Conservation (phyloP, 768 basidiomycete genomes). For the Lentinula guzmanii region DNA sequence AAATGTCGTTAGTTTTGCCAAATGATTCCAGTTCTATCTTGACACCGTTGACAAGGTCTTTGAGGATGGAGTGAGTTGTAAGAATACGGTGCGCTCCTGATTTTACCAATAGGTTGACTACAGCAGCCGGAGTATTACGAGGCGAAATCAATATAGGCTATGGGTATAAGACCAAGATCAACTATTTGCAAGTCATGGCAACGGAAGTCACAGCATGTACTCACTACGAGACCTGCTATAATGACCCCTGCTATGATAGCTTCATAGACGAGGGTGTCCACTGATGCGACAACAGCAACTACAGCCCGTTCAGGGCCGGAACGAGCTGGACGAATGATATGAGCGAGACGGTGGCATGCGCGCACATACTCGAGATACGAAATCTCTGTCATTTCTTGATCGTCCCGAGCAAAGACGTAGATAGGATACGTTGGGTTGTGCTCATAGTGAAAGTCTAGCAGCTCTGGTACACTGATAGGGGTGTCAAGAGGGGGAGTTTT, state of each 20-base stretch:
- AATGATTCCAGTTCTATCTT: not conserved
- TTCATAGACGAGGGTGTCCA: constrained; percentile 33
- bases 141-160: constrained; percentile 36
- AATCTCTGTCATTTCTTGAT: constrained; percentile 20
- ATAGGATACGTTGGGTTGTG: constrained; percentile 24
- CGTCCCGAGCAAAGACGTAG: constrained; percentile 22
- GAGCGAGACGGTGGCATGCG: constrained; percentile 37
- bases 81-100: constrained; percentile 33
- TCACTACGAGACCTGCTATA: constrained; percentile 28
- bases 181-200: not conserved
- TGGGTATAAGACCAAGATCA: not conserved
- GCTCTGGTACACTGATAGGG: constrained; percentile 15
- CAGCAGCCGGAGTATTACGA: constrained; percentile 27
- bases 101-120: constrained; percentile 28
- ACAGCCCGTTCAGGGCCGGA: constrained; percentile 24
- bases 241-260: constrained; percentile 31
- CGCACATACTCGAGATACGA: constrained; percentile 37
- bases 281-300: constrained; percentile 29
- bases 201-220: constrained; percentile 6
- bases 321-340: constrained; percentile 27
- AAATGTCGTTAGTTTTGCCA: not conserved
- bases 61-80: constrained; percentile 15
- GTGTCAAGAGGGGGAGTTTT: not conserved
- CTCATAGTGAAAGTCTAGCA: constrained; percentile 27
- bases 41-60: not conserved